Base-by-base conservation (phyloP, 371 early-diverging fungal genomes). In the Lichtheimia ramosa region DNA sequence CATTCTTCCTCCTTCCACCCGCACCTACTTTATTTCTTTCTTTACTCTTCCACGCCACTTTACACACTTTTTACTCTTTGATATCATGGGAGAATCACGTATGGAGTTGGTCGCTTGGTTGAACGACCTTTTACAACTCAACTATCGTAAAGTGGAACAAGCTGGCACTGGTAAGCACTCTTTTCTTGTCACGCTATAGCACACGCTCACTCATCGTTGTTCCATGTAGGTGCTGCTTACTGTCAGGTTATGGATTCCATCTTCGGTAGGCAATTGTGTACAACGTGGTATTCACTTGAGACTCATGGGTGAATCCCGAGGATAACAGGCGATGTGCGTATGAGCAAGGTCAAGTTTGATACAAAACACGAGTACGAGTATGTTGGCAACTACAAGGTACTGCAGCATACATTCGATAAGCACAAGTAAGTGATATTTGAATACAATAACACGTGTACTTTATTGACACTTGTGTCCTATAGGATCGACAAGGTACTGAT, bases 241-340 rank as follows among this genome's bases (percentile, higher is more conserved):
- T 93, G 92, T 77, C 94, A 94, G 71, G 91, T 96, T 60, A 84
- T 96, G 73, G 96, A 96, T 71, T 91, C 93, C n/a, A 88, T 96
- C 79, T 95, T 84, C 73, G 81, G 90, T 79, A 81, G 55, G 77
- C 25, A 7, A 49, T 16, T 4, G 34, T n/a, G 34, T 8, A 34
- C 10, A 34, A 34, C 10, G 34, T 6, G 34, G 34, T 12, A 1
- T 28, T 10, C 4, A 20, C 7, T 1, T 28, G 16, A 24, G 20
- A 7, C 18, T 48, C 8, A 57, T n/a, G 2, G 21, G 42, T 3
- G 15, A 41, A 15, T 23, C 34, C 34, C 21, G 27, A n/a, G 25
- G n/a, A 16, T 6, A 7, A 39, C 42, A 84, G 87, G 81, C 48
- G 84, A 90, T 67, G 86, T 95, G 16, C 89, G 86, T 27, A 75